Evolutionary conservation across 202 grass and related monocot genomes (phyloP), one percentile per base, ranked within the genome.

Genomic region (Miscanthus sacchariflorus): DNA sequence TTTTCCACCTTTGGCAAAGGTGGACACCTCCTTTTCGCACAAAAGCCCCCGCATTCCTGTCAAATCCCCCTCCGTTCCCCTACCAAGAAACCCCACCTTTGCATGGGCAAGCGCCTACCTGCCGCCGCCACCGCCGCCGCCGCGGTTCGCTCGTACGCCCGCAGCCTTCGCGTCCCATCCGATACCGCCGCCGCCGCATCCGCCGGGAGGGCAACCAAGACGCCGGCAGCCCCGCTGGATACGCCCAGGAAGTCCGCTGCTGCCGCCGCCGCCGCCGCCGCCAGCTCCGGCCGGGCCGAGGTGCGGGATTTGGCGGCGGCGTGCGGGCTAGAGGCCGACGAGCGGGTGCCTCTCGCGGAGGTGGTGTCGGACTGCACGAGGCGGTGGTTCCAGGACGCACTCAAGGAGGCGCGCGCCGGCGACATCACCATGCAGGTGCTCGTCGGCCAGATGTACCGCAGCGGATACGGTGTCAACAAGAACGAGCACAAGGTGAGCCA

Each of bases 381-480:
- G 82, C 88, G 97, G 68, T 99, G 97, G 97, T 99, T 99, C 79
- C 93, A 92, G 82, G 97, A 99, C 73, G 61, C 94, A 80, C 94
- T 99, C 81, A 99, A 97, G 93, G 97, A 97, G 72, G 97, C 97
- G 58, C 93, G 87, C 74, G 88, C 88, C 13, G 97, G 97, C 10
- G 97, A 99, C 77, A 82, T 89, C 33, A 82, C 90, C 64, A 99
- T 99, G 97, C 97, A 99, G 81, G 94, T 99, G 64, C 89, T 99
- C 52, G 94, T 99, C 15, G 97, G 97, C 49, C 97, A 99, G 94
- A 99, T 99, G 97, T 99, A 97, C 78, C 97, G 92, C 70, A 92
- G 49, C 45, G 97, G 91, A 42, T 96, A 96, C 40, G 94, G 94
- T 72, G 88, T 93, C 58, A 86, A 77, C 39, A 91, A 88, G 80